Conservation (phyloP, 2,329 filamentous ascomycete species). For the Phialophora tarda region DNA sequence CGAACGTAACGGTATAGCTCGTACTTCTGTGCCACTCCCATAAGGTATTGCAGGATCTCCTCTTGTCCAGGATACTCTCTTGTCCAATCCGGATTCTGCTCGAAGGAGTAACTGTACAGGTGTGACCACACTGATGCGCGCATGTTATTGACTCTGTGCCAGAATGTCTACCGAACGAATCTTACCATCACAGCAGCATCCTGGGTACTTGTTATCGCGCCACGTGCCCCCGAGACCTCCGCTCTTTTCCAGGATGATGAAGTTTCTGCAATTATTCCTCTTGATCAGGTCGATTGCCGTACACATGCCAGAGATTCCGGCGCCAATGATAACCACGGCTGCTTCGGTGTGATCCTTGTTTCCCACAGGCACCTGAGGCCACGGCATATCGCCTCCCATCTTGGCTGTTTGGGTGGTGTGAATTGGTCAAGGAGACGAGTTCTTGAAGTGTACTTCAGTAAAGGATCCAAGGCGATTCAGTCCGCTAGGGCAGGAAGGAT, state of each 20-base stretch:
- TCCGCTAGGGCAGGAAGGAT: background rate
- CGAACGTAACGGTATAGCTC: constrained; percentile 62
- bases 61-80: constrained; percentile 65
- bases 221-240: constrained; percentile 52
- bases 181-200: constrained; percentile 56
- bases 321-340: constrained; percentile 64
- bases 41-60: constrained; percentile 63
- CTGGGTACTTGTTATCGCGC: constrained; percentile 50
- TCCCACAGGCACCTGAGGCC: constrained; percentile 37
- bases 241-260: constrained; percentile 63
- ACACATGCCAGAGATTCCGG: constrained; percentile 56
- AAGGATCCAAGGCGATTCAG: background rate
- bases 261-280: constrained; percentile 54
- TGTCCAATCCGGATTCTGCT: constrained; percentile 64
- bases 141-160: background rate
- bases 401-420: background rate
- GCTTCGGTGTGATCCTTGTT: constrained; percentile 52
- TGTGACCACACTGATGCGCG: constrained; percentile 54
- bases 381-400: constrained; percentile 37
- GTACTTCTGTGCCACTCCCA: constrained; percentile 43
- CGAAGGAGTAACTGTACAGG: constrained; percentile 66
- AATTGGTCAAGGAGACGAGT: background rate
- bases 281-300: constrained; percentile 60
- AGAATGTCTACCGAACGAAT: background rate
- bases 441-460: background rate